phyloP scores from a whole-genome alignment of 352 stramenopile species.

The Globisporangium camurandrum region DNA sequence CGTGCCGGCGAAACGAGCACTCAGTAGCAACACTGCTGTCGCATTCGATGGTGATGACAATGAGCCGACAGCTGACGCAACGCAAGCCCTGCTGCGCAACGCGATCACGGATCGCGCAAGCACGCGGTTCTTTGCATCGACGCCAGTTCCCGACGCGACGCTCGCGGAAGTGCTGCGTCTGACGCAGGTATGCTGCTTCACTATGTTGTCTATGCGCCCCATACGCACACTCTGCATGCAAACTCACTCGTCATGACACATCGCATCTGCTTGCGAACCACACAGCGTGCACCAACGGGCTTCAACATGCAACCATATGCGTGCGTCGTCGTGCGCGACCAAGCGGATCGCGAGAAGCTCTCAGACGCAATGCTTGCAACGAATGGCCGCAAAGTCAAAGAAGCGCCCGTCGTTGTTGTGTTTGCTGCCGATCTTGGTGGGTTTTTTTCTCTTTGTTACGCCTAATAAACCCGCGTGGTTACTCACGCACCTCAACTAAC shows the following conservation, averaged over 20 bases:
- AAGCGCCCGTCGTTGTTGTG: slow-evolving; percentile 70
- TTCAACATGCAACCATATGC: slow-evolving; percentile 83
- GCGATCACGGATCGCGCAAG: not conserved
- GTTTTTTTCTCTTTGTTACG: not conserved
- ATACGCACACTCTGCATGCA: not conserved
- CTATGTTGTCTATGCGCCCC: not conserved
- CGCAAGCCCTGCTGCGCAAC: not conserved
- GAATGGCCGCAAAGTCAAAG: slow-evolving; percentile 66
- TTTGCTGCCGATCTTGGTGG: slow-evolving; percentile 71
- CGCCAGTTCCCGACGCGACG: not conserved
- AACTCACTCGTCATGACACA: not conserved
- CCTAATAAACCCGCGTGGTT: too few relatives aligned
- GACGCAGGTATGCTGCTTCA: not conserved
- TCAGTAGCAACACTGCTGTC: not conserved
- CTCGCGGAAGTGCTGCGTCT: not conserved
- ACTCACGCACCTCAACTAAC: not conserved
- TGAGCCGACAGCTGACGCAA: not conserved
- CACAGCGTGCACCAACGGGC: slow-evolving; percentile 55
- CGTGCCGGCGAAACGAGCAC: not conserved
- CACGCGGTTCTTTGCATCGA: not conserved
- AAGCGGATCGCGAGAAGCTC: slow-evolving; percentile 57
- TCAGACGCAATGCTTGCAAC: slow-evolving; percentile 69
- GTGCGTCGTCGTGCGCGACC: slow-evolving; percentile 64
- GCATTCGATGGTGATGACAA: not conserved
- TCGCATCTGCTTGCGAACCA: not conserved